Conservation (phyloP, 805 yeast genomes). For the Candida insectorum region DNA sequence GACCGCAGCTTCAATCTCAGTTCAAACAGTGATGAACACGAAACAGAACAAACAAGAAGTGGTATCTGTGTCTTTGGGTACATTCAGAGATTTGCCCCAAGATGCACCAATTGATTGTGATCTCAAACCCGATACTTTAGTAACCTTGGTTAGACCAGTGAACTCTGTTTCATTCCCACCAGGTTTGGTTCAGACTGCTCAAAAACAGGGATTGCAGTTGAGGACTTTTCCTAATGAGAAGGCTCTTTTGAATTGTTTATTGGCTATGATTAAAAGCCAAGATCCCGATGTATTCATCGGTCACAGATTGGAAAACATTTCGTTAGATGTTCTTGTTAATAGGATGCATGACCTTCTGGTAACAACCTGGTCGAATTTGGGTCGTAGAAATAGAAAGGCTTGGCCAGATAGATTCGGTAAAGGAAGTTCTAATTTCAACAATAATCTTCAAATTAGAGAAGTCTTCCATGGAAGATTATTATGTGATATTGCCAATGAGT, state of each 20-base stretch:
- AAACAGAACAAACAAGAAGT: conserved; percentile 79
- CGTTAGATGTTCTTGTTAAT: conserved; percentile 76
- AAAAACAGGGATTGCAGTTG: conserved; percentile 48
- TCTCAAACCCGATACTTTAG: conserved; percentile 53
- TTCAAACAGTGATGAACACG: conserved; percentile 78
- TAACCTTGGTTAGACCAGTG: conserved; percentile 80
- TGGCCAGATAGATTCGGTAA: conserved; percentile 78
- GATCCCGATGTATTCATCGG: conserved; percentile 94
- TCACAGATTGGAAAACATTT: conserved; percentile 75
- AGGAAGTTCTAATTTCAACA: conserved; percentile 40
- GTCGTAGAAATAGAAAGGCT: conserved; percentile 70
- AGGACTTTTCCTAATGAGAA: conserved; percentile 70
- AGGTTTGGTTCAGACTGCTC: conserved; percentile 63
- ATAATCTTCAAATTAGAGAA: conserved; percentile 59
- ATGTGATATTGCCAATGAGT: conserved; percentile 90
- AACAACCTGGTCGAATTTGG: conserved; percentile 76
- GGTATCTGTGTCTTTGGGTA: conserved; percentile 75
- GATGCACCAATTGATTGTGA: conserved; percentile 71
- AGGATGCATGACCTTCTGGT: conserved; percentile 73
- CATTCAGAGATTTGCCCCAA: conserved; percentile 65
- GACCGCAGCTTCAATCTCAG: conserved; percentile 68
- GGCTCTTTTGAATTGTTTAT: conserved; percentile 67
- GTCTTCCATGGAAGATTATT: conserved; percentile 80
- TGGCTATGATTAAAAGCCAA: conserved; percentile 62
- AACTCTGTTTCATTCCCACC: conserved; percentile 67